Percentiles rank a stretch among this genome's conserved stretches.
phyloP scores from a whole-genome alignment of 768 basidiomycete species.

The Chiua virens region DNA sequence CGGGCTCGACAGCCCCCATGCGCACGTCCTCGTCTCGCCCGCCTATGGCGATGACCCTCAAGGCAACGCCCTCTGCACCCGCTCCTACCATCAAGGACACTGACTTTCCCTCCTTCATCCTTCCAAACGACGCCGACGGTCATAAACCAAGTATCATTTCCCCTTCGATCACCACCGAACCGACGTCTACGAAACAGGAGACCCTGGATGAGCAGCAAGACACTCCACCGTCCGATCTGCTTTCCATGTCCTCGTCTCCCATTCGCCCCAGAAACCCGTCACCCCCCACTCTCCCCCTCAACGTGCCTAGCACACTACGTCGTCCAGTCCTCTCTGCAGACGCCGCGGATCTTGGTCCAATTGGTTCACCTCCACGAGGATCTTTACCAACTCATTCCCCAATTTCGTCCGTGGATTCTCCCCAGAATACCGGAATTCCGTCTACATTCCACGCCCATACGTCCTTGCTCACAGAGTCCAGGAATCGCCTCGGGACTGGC shows the following conservation, averaged over 20 bases:
- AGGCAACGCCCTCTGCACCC: constrained; percentile 74
- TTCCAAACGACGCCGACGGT: constrained; percentile 55
- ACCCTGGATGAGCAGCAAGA: constrained; percentile 15
- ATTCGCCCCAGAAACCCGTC: constrained; percentile 33
- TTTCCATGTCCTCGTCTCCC: constrained; percentile 12
- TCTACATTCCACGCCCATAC: constrained; percentile 83
- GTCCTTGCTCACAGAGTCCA: constrained; percentile 37
- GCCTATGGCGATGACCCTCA: constrained; percentile 66
- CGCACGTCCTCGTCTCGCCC: constrained; percentile 51
- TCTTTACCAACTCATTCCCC: constrained; percentile 56
- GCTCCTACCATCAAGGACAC: constrained; percentile 76
- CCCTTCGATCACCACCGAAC: constrained; percentile 5
- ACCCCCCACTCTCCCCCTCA: constrained; percentile 55
- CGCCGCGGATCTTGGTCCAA: constrained; percentile 71
- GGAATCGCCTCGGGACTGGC: constrained; percentile 28
- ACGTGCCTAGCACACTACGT: constrained; percentile 49
- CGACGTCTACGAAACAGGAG: neutral
- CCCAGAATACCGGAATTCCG: constrained; percentile 44
- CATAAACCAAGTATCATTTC: neutral
- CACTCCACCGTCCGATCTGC: neutral
- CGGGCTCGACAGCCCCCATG: constrained; percentile 71
- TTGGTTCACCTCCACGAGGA: constrained; percentile 72
- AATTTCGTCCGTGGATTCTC: constrained; percentile 33
- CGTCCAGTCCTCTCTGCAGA: constrained; percentile 37
- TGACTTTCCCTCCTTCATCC: constrained; percentile 68